Base-by-base conservation (phyloP, 2,329 filamentous ascomycete species). In the Botrytis aclada region DNA sequence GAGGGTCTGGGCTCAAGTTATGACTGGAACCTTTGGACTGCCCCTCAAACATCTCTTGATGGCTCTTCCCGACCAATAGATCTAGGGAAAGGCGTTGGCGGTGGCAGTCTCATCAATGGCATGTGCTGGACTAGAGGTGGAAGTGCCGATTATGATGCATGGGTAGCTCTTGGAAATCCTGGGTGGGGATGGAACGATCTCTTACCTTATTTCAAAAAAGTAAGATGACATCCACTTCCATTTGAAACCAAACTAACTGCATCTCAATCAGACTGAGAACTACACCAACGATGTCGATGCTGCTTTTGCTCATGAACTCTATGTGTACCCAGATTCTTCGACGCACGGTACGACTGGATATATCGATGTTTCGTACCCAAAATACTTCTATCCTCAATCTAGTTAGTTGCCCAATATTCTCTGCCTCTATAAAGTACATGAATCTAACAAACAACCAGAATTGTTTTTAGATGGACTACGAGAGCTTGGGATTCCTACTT, bases 101-200 rank as follows among this genome's bases (percentile, higher is more conserved):
- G 84, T 12, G 82, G 83, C 8, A 82, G 80, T 25, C 79, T 81
- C 8, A 77, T 85, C 66, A 85, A 85, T 77, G 83, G 81, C n/a
- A 82, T 84, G 77, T 78, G 75, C 51, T 77, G 77, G 76, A 75
- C 74, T 25, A 72, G 76, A 70, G 77, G 77, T 12, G 73, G 72
- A 29, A 70, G 43, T 58, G 75, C 73, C 12, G 76, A 77, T 45
- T 82, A 83, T 65, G 78, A 84, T 72, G 77, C 81, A 0, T 85
- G 84, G 83, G 79, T 80, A 54, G 75, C 77, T 2, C 75, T 85
- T 16, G 84, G 83, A 0, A 84, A 84, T 64, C 58, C 72, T 77
- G 81, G 74, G 74, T 73, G 75, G 74, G 75, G 80, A 2, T 83
- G 83, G 51, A 83, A 83, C 81, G 80, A 78, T 75, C 37, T 80